Base-by-base conservation (phyloP, 2,329 filamentous ascomycete genomes). In the Acrodontium crateriforme region DNA sequence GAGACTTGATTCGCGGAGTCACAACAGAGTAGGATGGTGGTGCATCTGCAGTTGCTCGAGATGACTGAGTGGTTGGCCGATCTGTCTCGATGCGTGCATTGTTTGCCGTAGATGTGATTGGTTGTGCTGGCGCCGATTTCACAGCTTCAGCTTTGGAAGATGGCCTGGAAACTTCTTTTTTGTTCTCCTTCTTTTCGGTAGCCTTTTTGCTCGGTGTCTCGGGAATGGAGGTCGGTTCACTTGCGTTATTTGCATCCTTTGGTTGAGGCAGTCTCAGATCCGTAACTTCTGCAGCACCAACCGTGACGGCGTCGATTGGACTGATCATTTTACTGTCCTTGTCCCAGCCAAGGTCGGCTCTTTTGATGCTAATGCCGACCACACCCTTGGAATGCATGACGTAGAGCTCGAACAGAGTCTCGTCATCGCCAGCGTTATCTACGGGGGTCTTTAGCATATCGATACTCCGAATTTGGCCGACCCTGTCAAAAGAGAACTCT, bases 381-480 rank as follows among this genome's bases (percentile, higher is more conserved):
- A 95, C 84, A 36, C 89, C 89, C 59, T 84, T 91, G 8, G 89
- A 94, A 55, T 98, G 87, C 78, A 94, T 92, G 17, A 83, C 79
- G 52, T 98, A 98, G 7, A 98, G 67, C 60, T 98, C 89, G 47
- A 98, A 95, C 9, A 94, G 60, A 0, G 77, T 74, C 10, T 72
- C 71, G 38, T 89, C 78, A 14, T 53, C 45, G 35, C 63, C 63
- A 30, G 76, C 70, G 18, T 46, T 41, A 8, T 49, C 40, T n/a
- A 49, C 45, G 13, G 78, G 74, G 42, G 67, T 75, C 45, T 76
- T 73, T 15, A 95, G 68, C 47, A 98, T 82, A 46, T 93, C 84
- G 31, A 98, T 61, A 51, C 87, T 95, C 52, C 89, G 74, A 27
- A 98, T 69, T 41, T 82, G 67, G 9, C 89, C 87, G 50, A 83